Conservation (phyloP, 2,329 filamentous ascomycete species). For the Pyrenophora teres region DNA sequence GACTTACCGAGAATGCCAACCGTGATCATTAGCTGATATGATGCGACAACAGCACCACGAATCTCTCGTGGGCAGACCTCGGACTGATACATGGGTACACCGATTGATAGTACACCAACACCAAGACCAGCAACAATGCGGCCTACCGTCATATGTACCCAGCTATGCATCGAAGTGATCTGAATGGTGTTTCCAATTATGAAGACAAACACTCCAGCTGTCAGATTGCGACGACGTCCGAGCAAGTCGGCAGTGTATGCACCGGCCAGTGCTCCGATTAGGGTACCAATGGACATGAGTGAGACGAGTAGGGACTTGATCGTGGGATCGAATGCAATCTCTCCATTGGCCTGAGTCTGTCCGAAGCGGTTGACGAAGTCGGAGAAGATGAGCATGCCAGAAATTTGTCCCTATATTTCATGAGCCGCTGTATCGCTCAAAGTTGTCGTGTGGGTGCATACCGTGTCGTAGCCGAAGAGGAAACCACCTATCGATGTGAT, state of each 20-base stretch:
- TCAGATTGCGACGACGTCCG: constrained; percentile 54
- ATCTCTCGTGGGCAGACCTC: constrained; percentile 67
- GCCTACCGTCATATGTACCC: constrained; percentile 56
- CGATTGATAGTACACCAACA: constrained; percentile 55
- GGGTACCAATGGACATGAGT: constrained; percentile 47
- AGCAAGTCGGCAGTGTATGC: constrained; percentile 60
- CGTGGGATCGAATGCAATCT: constrained; percentile 47
- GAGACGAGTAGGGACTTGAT: constrained; percentile 51
- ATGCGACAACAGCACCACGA: constrained; percentile 65
- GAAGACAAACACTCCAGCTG: constrained; percentile 53
- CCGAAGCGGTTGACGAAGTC: constrained; percentile 65
- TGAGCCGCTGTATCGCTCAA: not conserved
- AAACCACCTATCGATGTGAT: constrained; percentile 64
- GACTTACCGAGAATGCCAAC: constrained; percentile 44
- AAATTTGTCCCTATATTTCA: constrained; percentile 37
- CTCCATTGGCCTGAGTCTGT: constrained; percentile 49
- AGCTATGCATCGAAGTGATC: constrained; percentile 47
- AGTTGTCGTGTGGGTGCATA: constrained; percentile 6
- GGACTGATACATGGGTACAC: constrained; percentile 70
- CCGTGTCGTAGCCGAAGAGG: constrained; percentile 68
- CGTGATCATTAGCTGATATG: constrained; percentile 54
- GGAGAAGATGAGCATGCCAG: constrained; percentile 47
- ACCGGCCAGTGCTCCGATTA: constrained; percentile 49
- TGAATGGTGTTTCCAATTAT: constrained; percentile 52
- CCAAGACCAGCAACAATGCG: constrained; percentile 51